Percentiles rank a stretch among this genome's conserved stretches.
phyloP scores from a whole-genome alignment of 768 basidiomycete species.

The Lactarius sanguifluus region DNA sequence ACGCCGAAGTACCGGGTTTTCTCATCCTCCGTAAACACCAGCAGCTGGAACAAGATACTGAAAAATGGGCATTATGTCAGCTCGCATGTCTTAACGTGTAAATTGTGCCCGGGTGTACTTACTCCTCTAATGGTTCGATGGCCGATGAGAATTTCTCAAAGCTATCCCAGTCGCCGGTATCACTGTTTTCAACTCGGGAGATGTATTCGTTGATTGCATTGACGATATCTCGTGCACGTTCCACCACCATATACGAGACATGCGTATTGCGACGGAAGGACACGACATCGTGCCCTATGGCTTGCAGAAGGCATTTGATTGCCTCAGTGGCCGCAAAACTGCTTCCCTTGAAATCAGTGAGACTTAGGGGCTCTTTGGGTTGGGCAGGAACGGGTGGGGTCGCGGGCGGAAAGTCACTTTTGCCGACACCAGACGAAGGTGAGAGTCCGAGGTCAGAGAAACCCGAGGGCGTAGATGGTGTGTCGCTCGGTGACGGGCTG shows the following conservation, averaged over 20 bases:
- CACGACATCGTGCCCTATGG: conserved; percentile 24
- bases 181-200: conserved; percentile 16
- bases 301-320: conserved; percentile 27
- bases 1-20: conserved; percentile 14
- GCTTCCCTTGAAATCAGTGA: conserved; percentile 4
- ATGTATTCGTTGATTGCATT: conserved; percentile 26
- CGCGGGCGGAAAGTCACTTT: background rate
- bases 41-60: conserved; percentile 19
- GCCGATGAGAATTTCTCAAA: conserved; percentile 27
- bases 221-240: conserved; percentile 27
- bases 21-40: conserved; percentile 19
- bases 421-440: background rate
- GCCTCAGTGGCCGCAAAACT: conserved; percentile 23
- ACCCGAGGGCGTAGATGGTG: background rate
- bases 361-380: background rate
- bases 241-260: conserved; percentile 27
- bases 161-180: conserved; percentile 23
- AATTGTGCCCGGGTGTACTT: background rate
- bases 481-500: background rate
- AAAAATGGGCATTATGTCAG: conserved; percentile 2
- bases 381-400: background rate
- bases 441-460: background rate
- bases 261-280: conserved; percentile 29
- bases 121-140: conserved; percentile 31
- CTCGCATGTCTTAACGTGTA: background rate